Evolutionary conservation across 345 rosid species (phyloP).

Genomic region (Kandelia obovata): DNA sequence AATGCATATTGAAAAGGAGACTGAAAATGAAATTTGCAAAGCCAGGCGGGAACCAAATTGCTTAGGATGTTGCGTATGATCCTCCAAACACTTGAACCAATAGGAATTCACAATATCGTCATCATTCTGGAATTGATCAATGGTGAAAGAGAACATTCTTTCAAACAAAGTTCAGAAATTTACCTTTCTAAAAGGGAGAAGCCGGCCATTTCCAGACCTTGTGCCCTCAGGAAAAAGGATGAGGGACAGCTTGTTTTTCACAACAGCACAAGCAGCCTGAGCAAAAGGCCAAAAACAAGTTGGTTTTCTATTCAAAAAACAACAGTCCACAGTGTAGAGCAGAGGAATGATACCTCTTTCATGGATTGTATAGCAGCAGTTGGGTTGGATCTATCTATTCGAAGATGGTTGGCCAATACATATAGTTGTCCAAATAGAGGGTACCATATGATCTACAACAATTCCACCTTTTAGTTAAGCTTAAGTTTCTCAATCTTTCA

Average conservation of each 20-base stretch:
- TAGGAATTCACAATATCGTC: background rate
- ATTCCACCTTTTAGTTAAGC: background rate
- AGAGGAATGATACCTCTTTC: slow-evolving; percentile 35
- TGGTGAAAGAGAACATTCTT: background rate
- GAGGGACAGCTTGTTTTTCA: slow-evolving; percentile 39
- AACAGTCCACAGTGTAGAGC: background rate
- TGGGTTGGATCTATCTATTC: slow-evolving; percentile 55
- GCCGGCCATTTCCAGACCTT: slow-evolving; percentile 46
- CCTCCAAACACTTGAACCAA: background rate
- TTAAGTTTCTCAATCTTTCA: background rate
- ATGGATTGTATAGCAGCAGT: slow-evolving; percentile 42
- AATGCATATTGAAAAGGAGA: too few relatives aligned
- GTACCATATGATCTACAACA: slow-evolving; percentile 49
- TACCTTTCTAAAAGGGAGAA: slow-evolving; percentile 58
- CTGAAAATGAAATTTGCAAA: too few relatives aligned
- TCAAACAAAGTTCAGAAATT: background rate
- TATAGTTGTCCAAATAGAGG: slow-evolving; percentile 58
- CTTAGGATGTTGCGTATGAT: background rate
- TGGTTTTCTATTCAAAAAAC: background rate
- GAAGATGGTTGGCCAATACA: slow-evolving; percentile 45
- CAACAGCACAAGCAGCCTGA: slow-evolving; percentile 37
- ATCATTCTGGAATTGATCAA: background rate
- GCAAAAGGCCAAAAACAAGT: slow-evolving; percentile 4
- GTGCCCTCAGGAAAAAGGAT: slow-evolving; percentile 61
- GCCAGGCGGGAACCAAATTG: background rate